A percentile compares a stretch with the other conserved stretches of the same genome.
These are phyloP conservation scores for Hyaloscypha bicolor DNA, from an alignment of 495 filamentous ascomycete species.

Conservation along the genomic window DNA sequence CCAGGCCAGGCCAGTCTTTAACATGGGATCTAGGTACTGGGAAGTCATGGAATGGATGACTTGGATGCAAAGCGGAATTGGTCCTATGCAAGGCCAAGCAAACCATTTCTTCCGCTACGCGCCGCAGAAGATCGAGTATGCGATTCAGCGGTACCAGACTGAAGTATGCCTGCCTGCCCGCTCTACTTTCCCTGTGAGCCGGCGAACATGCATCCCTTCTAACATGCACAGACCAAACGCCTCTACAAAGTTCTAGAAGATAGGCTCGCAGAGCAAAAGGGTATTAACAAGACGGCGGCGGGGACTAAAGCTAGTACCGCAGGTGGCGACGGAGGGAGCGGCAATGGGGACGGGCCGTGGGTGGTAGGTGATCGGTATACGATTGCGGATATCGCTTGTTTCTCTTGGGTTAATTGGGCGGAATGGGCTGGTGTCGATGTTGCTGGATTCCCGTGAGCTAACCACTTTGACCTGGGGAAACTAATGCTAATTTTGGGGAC, in stretches of 20 bases:
- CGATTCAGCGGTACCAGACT: constrained; percentile 76
- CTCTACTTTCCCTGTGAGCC: background rate
- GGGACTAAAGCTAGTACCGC: constrained; percentile 15
- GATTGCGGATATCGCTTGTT: constrained; percentile 81
- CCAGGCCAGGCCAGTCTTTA: background rate
- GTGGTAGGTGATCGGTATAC: constrained; percentile 77
- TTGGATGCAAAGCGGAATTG: constrained; percentile 74
- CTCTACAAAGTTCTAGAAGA: constrained; percentile 76
- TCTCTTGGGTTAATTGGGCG: constrained; percentile 64
- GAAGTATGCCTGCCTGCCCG: constrained; percentile 43
- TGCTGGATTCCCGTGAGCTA: constrained; percentile 64
- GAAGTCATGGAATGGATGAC: constrained; percentile 78
- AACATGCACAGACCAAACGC: constrained; percentile 53
- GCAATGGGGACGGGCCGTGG: constrained; percentile 41
- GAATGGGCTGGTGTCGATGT: constrained; percentile 75
- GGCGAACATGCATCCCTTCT: background rate
- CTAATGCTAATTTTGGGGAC: constrained; percentile 1
- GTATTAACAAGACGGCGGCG: constrained; percentile 38
- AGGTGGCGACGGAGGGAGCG: constrained; percentile 5
- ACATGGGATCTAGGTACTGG: constrained; percentile 48
- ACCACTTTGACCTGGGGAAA: background rate
- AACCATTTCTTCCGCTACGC: constrained; percentile 91
- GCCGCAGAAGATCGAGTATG: constrained; percentile 84
- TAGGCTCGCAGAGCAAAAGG: constrained; percentile 59
- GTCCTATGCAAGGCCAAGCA: constrained; percentile 89